Conservation (phyloP, 441 rosid genomes). For the Gossypium lobatum region DNA sequence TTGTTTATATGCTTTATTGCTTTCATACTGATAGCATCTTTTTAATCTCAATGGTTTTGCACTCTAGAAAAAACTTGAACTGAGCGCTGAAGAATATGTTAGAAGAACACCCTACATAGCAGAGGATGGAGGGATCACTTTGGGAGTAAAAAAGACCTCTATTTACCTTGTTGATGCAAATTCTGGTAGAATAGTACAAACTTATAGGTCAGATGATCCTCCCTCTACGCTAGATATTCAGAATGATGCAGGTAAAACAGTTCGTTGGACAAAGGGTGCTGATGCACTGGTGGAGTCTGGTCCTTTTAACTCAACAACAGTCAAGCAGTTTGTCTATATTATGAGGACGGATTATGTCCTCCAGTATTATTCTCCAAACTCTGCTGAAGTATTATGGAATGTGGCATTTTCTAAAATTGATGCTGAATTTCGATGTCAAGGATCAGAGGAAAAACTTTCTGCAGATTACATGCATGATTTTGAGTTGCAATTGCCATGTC, state of each 20-base stretch:
- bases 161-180: slow-evolving; percentile 61
- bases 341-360: slow-evolving; percentile 69
- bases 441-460: slow-evolving; percentile 23
- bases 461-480: slow-evolving; percentile 22
- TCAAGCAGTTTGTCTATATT: slow-evolving; percentile 44
- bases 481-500: slow-evolving; percentile 45
- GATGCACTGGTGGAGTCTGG: slow-evolving; percentile 37
- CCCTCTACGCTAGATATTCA: slow-evolving; percentile 23
- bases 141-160: slow-evolving; percentile 61
- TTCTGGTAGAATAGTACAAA: slow-evolving; percentile 57
- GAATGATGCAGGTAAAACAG: slow-evolving; percentile 31
- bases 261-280: slow-evolving; percentile 35
- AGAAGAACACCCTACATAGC: slow-evolving; percentile 44
- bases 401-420: slow-evolving; percentile 70
- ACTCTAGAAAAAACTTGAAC: slow-evolving; percentile 36
- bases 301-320: slow-evolving; percentile 23
- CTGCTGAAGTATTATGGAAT: slow-evolving; percentile 69
- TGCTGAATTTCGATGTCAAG: slow-evolving; percentile 65
- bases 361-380: slow-evolving; percentile 54
- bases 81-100: slow-evolving; percentile 55
- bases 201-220: slow-evolving; percentile 39
- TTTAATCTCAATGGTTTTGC: neutral
- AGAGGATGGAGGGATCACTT: slow-evolving; percentile 56
- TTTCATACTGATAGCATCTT: neutral
- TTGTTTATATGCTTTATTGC: neutral